Percentiles rank a stretch among this genome's conserved stretches.
Conservation (phyloP, 495 filamentous ascomycete species). For the Staphylotrichum longicolle region DNA sequence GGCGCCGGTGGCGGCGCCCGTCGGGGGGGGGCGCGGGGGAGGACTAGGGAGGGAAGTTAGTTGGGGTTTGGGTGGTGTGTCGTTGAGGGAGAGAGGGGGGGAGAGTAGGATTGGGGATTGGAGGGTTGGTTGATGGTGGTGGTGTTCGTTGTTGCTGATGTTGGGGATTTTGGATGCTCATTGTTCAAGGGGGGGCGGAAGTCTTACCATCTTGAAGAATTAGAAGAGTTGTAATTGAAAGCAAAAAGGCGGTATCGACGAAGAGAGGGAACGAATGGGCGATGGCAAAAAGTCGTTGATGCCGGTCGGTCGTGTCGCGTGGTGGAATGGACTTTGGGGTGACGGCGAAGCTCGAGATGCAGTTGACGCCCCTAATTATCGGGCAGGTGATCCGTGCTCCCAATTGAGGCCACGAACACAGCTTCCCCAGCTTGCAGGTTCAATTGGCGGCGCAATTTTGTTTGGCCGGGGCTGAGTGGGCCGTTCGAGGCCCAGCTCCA, state of each 20-base stretch:
- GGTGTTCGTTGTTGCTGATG: neutral
- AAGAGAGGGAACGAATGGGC: slow-evolving; percentile 27
- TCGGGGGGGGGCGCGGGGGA: slow-evolving; percentile 70
- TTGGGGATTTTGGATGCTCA: neutral
- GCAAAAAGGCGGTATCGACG: slow-evolving; percentile 26
- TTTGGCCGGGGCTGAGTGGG: slow-evolving; percentile 9
- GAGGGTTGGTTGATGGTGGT: neutral
- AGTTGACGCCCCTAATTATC: slow-evolving; percentile 28
- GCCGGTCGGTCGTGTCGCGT: slow-evolving; percentile 20
- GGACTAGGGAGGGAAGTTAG: slow-evolving; percentile 48
- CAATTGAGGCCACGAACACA: slow-evolving; percentile 42
- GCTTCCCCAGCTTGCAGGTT: slow-evolving; percentile 1
- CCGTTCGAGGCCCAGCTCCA: neutral
- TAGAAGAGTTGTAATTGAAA: slow-evolving; percentile 27
- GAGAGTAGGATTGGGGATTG: neutral
- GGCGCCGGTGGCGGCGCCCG: slow-evolving; percentile 45
- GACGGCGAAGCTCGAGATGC: slow-evolving; percentile 23
- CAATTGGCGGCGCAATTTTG: slow-evolving; percentile 15
- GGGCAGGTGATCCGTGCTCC: slow-evolving; percentile 30
- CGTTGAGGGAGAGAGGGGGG: neutral
- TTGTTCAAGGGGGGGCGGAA: neutral
- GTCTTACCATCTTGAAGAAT: slow-evolving; percentile 33
- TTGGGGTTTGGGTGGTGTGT: neutral
- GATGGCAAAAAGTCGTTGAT: slow-evolving; percentile 21
- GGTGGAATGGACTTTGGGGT: slow-evolving; percentile 5